Conservation (phyloP, 441 rosid genomes). For the Arabidopsis hybrid region DNA sequence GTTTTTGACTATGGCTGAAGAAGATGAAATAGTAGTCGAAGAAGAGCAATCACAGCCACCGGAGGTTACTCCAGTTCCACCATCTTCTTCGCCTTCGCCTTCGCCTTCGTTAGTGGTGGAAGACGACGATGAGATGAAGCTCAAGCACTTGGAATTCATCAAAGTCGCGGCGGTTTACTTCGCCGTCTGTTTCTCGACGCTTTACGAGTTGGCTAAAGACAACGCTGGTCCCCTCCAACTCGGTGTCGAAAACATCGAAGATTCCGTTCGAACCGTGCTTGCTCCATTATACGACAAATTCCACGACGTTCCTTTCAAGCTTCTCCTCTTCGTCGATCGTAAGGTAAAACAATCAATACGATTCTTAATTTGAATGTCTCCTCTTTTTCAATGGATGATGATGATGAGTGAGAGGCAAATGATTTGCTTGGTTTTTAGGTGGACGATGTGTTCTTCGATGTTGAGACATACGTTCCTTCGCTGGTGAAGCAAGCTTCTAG, state of each 20-base stretch:
- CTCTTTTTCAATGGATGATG: neutral
- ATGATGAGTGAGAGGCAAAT: no score
- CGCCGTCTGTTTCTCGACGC: constrained; percentile 46
- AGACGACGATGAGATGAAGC: constrained; percentile 43
- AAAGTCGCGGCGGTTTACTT: constrained; percentile 51
- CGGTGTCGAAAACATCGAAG: constrained; percentile 64
- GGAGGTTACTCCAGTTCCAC: constrained; percentile 33
- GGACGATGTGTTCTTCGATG: constrained; percentile 50
- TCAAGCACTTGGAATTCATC: constrained; percentile 61
- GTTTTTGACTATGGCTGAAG: constrained; percentile 49
- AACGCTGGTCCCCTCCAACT: constrained; percentile 65
- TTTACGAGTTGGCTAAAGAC: constrained; percentile 63
- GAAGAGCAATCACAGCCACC: constrained; percentile 35
- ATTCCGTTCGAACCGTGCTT: constrained; percentile 52
- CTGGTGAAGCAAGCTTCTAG: constrained; percentile 56
- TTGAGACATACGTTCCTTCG: constrained; percentile 57
- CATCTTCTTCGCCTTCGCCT: neutral
- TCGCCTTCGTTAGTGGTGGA: constrained; percentile 21
- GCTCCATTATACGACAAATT: constrained; percentile 59
- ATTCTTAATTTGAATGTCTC: neutral
- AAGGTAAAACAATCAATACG: constrained; percentile 45
- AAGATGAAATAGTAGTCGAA: constrained; percentile 47
- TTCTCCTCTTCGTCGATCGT: constrained; percentile 61
- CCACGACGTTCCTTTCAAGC: constrained; percentile 54
- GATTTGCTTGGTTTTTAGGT: constrained; percentile 48